Evolutionary conservation across 805 yeast species (phyloP).

Genomic region (Wickerhamomyces subpelliculosus): DNA sequence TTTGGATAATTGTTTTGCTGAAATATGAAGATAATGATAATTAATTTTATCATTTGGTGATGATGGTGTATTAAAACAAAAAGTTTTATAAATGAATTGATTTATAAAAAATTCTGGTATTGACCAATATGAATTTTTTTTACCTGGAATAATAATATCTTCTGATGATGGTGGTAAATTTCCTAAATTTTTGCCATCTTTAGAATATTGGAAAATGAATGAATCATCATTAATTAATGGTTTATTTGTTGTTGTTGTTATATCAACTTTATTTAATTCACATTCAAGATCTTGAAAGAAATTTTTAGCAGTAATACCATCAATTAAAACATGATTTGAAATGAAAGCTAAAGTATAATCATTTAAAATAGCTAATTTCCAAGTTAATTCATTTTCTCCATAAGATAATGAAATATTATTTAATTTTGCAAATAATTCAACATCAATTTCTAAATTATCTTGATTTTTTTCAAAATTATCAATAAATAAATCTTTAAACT

Average conservation of each 20-base stretch:
- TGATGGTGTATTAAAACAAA: neutral
- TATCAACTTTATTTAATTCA: neutral
- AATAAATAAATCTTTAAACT: neutral
- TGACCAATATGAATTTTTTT: too few species aligned
- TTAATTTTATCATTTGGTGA: neutral
- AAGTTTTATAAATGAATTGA: neutral
- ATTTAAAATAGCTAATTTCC: neutral
- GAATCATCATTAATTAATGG: neutral
- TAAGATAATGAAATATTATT: neutral
- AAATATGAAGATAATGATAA: neutral
- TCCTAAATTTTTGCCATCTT: neutral
- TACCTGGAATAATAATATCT: neutral
- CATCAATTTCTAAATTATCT: neutral
- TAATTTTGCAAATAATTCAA: neutral
- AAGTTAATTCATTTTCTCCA: neutral
- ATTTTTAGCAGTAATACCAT: neutral
- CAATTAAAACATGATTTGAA: neutral
- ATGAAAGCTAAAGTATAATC: neutral
- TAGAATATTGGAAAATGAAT: neutral
- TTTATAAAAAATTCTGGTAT: neutral
- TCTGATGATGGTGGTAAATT: neutral
- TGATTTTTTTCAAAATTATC: neutral
- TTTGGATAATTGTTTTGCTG: neutral
- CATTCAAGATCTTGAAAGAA: neutral
- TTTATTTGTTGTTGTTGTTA: too few species aligned